Conservation (phyloP, 176 grass and related monocot genomes). For the Eleusine coracana region DNA sequence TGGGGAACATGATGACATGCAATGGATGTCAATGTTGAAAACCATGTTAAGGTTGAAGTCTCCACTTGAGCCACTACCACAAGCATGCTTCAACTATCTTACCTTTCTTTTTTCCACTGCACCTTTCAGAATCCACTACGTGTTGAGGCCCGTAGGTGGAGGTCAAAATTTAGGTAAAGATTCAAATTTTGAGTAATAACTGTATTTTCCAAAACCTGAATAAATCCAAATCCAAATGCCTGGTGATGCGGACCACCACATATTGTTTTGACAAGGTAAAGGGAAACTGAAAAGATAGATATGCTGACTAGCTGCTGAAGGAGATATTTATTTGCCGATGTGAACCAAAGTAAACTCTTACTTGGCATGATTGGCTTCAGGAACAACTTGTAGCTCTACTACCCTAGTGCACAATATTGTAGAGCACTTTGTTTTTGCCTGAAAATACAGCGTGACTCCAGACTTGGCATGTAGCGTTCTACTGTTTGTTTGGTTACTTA, state of each 20-base stretch:
- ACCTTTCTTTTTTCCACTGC: conserved; percentile 13
- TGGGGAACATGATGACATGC: conserved; percentile 42
- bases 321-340: conserved; percentile 40
- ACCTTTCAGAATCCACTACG: conserved; percentile 46
- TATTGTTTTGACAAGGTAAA: conserved; percentile 47
- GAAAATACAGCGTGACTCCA: conserved; percentile 16
- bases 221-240: conserved; percentile 42
- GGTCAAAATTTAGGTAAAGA: conserved; percentile 46
- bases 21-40: conserved; percentile 54
- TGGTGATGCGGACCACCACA: conserved; percentile 51
- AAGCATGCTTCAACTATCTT: conserved; percentile 43
- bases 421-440: conserved; percentile 19
- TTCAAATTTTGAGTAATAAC: conserved; percentile 31
- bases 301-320: conserved; percentile 35
- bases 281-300: conserved; percentile 35
- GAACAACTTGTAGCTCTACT: conserved; percentile 18
- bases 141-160: neutral
- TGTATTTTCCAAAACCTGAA: neutral
- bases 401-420: conserved; percentile 21
- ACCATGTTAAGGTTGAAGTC: conserved; percentile 41
- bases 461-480: conserved; percentile 13
- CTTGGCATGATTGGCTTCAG: conserved; percentile 21
- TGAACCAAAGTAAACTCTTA: conserved; percentile 32
- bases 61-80: conserved; percentile 51
- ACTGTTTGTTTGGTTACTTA: conserved; percentile 13